A percentile compares a stretch with the other conserved stretches of the same genome.
phyloP scores from a whole-genome alignment of 192 early-diverging fungal genomes.

The Backusella liffmaniae region DNA sequence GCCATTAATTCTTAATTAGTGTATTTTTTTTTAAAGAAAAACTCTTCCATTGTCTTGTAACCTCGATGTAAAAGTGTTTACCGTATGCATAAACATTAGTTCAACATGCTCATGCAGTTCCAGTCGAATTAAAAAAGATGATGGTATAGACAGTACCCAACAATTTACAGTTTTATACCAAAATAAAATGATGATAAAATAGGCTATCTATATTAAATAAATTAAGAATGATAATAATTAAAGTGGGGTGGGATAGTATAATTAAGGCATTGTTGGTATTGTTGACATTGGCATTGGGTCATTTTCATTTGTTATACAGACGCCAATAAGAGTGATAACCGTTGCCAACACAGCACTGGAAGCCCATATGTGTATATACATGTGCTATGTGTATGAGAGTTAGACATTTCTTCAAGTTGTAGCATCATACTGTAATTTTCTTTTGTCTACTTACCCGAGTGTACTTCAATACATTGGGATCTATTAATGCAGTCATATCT shows the following conservation, averaged over 20 bases:
- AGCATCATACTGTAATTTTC: no score
- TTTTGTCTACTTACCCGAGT: conserved; percentile 12
- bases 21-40: no score
- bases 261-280: neutral
- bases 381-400: conserved; percentile 1
- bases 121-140: neutral
- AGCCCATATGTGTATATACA: conserved; percentile 10
- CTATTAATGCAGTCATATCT: conserved; percentile 15
- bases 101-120: neutral
- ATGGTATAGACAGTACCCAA: neutral
- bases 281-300: conserved; percentile 11
- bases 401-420: neutral
- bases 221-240: neutral
- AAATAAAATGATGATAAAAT: neutral
- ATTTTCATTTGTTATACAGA: conserved; percentile 17
- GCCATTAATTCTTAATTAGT: no score
- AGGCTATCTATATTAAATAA: neutral
- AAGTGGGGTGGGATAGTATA: neutral
- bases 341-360: neutral
- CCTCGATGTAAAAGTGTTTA: neutral
- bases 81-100: neutral
- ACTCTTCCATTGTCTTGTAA: no score
- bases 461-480: conserved; percentile 16
- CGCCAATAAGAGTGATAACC: neutral
- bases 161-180: neutral